Evolutionary conservation across 2,329 filamentous ascomycete genomes (phyloP).

Genomic region (Venturia pyrina): DNA sequence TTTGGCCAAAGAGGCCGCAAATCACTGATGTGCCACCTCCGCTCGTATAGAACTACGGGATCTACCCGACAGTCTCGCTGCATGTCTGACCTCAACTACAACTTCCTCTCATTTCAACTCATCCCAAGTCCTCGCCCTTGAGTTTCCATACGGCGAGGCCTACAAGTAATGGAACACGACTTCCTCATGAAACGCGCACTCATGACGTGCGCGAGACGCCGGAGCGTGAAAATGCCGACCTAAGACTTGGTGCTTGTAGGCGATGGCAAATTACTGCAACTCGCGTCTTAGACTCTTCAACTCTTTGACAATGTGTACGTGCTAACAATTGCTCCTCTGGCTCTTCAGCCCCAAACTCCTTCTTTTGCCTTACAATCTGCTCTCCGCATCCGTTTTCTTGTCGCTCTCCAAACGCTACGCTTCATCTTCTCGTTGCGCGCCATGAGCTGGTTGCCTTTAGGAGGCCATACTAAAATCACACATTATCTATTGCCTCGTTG

Average conservation of each 20-base stretch:
- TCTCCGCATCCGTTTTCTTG: neutral
- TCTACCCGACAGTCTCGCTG: neutral
- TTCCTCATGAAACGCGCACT: neutral
- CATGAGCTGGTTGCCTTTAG: neutral
- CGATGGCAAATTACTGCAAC: neutral
- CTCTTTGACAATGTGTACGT: neutral
- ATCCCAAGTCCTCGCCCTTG: neutral
- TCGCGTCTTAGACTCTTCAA: neutral
- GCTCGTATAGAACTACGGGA: neutral
- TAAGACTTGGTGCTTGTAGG: neutral
- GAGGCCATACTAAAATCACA: neutral
- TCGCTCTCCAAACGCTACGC: neutral
- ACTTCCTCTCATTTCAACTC: neutral
- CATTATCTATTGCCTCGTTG: too few relatives aligned
- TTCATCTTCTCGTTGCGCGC: neutral
- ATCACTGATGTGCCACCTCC: neutral
- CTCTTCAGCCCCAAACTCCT: neutral
- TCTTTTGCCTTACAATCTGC: neutral
- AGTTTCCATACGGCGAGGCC: neutral
- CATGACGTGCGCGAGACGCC: neutral
- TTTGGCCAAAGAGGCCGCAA: neutral
- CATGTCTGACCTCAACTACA: neutral
- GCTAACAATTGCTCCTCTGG: too few relatives aligned
- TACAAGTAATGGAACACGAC: neutral
- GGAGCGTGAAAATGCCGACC: neutral